Conservation (phyloP, 257 asterid genomes). For the Nemophila menziesii region DNA sequence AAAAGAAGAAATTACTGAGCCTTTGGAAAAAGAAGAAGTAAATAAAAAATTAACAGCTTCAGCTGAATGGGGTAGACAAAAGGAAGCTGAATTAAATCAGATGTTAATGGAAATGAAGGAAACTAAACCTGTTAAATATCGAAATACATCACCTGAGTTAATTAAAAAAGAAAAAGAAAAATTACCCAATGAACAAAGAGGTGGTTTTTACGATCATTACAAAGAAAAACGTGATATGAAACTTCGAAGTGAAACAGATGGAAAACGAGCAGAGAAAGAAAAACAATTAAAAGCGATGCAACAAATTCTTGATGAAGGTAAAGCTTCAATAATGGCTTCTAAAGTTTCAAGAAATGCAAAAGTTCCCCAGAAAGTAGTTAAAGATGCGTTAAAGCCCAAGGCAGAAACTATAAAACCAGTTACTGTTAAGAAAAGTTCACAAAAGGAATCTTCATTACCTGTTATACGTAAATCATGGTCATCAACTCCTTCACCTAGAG, state of each 20-base stretch:
- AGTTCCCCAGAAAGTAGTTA: constrained; percentile 51
- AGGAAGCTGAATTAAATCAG: constrained; percentile 86
- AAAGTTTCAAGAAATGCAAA: constrained; percentile 32
- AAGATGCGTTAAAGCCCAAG: constrained; percentile 35
- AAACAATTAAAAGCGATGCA: constrained; percentile 37
- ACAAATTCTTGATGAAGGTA: constrained; percentile 44
- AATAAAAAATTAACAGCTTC: constrained; percentile 40
- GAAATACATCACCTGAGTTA: constrained; percentile 24
- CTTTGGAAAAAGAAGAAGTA: constrained; percentile 23
- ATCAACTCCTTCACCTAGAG: constrained; percentile 54
- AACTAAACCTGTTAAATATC: constrained; percentile 57
- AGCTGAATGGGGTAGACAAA: constrained; percentile 84
- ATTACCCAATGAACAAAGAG: constrained; percentile 43
- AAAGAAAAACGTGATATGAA: constrained; percentile 74
- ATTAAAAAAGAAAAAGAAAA: constrained; percentile 51
- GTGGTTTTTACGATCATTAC: constrained; percentile 53
- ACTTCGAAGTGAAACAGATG: constrained; percentile 46
- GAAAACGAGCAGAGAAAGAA: constrained; percentile 45
- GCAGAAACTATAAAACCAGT: constrained; percentile 38
- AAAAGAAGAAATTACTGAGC: constrained; percentile 23
- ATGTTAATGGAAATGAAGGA: constrained; percentile 85
- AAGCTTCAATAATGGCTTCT: constrained; percentile 32
- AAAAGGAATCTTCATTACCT: constrained; percentile 55
- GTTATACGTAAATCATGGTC: constrained; percentile 85
- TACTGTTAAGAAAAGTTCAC: constrained; percentile 42